A percentile compares a stretch with the other conserved stretches of the same genome.
These are phyloP conservation scores for Pterocarpus santalinus DNA, from an alignment of 306 rosid genomes.

Conservation along the genomic window DNA sequence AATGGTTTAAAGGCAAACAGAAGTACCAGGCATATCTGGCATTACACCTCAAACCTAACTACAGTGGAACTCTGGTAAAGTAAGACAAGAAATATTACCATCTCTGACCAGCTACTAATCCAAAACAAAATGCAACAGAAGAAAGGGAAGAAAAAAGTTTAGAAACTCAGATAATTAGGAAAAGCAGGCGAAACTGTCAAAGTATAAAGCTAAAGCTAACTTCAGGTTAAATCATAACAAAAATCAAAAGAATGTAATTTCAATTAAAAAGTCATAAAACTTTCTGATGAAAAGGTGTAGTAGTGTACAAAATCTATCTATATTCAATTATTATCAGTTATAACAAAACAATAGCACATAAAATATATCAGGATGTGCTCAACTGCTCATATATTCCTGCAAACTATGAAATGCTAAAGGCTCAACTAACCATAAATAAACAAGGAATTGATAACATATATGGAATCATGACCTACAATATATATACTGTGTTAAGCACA, in stretches of 20 bases:
- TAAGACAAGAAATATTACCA: conserved; percentile 15
- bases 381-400: conserved; percentile 9
- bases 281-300: conserved; percentile 19
- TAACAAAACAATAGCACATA: not conserved
- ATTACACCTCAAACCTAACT: not conserved
- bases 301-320: conserved; percentile 26
- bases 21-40: not conserved
- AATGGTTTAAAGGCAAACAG: not conserved
- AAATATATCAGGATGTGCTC: not conserved
- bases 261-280: not conserved
- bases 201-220: conserved; percentile 1
- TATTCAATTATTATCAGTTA: conserved; percentile 5
- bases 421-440: conserved; percentile 33
- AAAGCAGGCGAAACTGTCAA: not conserved
- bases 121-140: conserved; percentile 1
- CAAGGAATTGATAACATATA: conserved; percentile 16
- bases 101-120: conserved; percentile 1
- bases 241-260: not conserved
- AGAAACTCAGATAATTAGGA: conserved; percentile 4
- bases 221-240: conserved; percentile 23
- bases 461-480: conserved; percentile 1
- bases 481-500: conserved; percentile 15
- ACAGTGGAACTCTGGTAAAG: not conserved
- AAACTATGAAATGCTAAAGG: conserved; percentile 33
- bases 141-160: not conserved